phyloP scores from a whole-genome alignment of 768 basidiomycete species.

The Tricholomella constricta region DNA sequence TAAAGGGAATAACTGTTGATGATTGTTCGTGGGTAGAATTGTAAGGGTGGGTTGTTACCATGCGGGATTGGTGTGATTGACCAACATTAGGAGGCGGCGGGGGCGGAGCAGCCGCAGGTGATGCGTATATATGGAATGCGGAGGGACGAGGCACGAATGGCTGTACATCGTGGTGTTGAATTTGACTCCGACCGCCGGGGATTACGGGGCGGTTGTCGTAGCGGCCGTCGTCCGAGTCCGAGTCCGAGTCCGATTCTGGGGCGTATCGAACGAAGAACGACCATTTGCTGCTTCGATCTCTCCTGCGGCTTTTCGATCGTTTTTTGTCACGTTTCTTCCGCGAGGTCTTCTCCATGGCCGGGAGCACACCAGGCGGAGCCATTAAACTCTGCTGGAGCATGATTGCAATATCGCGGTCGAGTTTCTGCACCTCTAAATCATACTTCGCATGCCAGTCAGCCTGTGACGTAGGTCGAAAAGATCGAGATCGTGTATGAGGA shows the following conservation, averaged over 20 bases:
- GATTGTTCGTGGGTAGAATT: background rate
- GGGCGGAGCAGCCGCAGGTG: background rate
- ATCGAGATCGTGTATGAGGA: background rate
- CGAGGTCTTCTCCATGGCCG: background rate
- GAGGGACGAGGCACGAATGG: slow-evolving; percentile 1
- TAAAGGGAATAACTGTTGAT: background rate
- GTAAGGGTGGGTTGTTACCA: background rate
- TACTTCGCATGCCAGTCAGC: background rate
- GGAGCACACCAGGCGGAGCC: background rate
- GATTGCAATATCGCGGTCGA: slow-evolving; percentile 1
- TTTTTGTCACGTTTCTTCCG: background rate
- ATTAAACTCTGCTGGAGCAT: background rate
- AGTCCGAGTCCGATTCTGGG: background rate
- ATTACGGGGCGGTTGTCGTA: background rate
- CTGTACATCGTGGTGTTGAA: background rate
- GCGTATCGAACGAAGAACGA: background rate
- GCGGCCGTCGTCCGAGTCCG: background rate
- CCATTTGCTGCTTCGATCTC: slow-evolving; percentile 17
- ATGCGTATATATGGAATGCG: background rate
- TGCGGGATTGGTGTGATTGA: background rate
- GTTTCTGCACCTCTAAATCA: background rate
- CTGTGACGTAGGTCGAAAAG: background rate
- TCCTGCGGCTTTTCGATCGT: background rate
- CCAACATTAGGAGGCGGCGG: background rate
- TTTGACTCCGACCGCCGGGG: background rate